Percentiles rank a stretch among this genome's conserved stretches.
These are phyloP conservation scores for Macroventuria anomochaeta DNA, from an alignment of 2,329 filamentous ascomycete genomes.

Conservation along the genomic window DNA sequence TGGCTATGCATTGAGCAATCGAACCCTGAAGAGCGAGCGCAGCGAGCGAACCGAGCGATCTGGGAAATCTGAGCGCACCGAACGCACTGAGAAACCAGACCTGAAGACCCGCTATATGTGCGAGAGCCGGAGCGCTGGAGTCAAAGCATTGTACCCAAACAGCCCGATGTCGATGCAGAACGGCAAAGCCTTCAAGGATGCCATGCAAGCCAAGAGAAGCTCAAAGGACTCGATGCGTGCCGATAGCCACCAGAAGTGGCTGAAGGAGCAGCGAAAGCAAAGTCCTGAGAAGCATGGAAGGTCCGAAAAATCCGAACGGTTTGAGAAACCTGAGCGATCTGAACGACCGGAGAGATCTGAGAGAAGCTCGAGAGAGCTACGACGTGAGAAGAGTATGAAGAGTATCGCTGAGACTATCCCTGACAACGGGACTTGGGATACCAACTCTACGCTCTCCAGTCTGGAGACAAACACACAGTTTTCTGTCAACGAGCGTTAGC, in stretches of 20 bases:
- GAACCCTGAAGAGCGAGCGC: slow-evolving; percentile 29
- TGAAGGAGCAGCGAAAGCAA: slow-evolving; percentile 15
- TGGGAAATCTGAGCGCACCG: slow-evolving; percentile 25
- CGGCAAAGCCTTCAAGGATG: slow-evolving; percentile 26
- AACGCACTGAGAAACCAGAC: slow-evolving; percentile 28
- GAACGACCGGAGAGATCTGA: slow-evolving; percentile 21
- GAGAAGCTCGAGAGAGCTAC: slow-evolving; percentile 20
- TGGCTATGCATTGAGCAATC: slow-evolving; percentile 38
- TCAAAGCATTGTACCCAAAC: slow-evolving; percentile 49
- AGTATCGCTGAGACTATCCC: slow-evolving; percentile 22
- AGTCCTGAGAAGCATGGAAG: slow-evolving; percentile 18
- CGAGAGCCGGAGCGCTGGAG: slow-evolving; percentile 47
- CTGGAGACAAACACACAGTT: slow-evolving; percentile 26
- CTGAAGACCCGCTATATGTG: slow-evolving; percentile 41
- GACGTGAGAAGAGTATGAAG: slow-evolving; percentile 23
- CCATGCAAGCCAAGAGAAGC: slow-evolving; percentile 18
- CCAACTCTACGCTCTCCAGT: slow-evolving; percentile 29
- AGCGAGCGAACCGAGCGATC: slow-evolving; percentile 31
- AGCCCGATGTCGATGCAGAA: slow-evolving; percentile 33
- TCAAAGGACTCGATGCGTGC: slow-evolving; percentile 22
- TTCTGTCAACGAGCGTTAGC: slow-evolving; percentile 17
- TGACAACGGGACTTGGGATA: slow-evolving; percentile 39
- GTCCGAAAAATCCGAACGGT: slow-evolving; percentile 19
- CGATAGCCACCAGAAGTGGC: slow-evolving; percentile 17
- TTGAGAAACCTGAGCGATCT: slow-evolving; percentile 26